phyloP scores from a whole-genome alignment of 1,284 basidiomycete species.

The Marasmius oreades region DNA sequence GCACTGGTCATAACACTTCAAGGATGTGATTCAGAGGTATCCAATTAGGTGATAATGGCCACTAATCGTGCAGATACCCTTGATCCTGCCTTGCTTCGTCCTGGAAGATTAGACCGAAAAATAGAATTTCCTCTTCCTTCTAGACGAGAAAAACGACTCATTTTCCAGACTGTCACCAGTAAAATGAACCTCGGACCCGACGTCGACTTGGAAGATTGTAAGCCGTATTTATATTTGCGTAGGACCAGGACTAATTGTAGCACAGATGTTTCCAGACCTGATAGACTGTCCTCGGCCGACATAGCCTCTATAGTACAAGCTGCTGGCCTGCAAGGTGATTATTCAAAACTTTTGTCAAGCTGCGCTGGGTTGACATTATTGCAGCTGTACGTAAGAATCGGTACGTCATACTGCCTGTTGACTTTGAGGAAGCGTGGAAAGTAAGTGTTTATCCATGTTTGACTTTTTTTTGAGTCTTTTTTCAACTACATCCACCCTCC shows the following conservation, averaged over 20 bases:
- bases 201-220: conserved; percentile 98
- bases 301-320: conserved; percentile 96
- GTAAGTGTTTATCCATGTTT: conserved; percentile 57
- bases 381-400: conserved; percentile 95
- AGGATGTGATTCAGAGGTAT: conserved; percentile 1
- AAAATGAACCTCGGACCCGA: conserved; percentile 99
- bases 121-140: conserved; percentile 98
- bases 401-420: conserved; percentile 94
- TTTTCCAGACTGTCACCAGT: conserved; percentile 96
- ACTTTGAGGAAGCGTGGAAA: conserved; percentile 99
- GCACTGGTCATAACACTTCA: conserved; percentile 13
- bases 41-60: conserved; percentile 90
- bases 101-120: conserved; percentile 96
- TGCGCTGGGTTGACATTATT: conserved; percentile 10
- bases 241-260: not conserved
- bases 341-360: not conserved
- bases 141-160: conserved; percentile 92
- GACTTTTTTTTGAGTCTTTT: conserved; percentile 29
- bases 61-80: conserved; percentile 96
- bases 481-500: conserved; percentile 25
- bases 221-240: conserved; percentile 27
- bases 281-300: conserved; percentile 93
- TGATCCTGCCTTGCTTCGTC: conserved; percentile 95
- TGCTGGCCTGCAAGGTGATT: conserved; percentile 90
- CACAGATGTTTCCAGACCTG: conserved; percentile 92